Conservation (phyloP, 768 basidiomycete genomes). For the Hygrophorus russula region DNA sequence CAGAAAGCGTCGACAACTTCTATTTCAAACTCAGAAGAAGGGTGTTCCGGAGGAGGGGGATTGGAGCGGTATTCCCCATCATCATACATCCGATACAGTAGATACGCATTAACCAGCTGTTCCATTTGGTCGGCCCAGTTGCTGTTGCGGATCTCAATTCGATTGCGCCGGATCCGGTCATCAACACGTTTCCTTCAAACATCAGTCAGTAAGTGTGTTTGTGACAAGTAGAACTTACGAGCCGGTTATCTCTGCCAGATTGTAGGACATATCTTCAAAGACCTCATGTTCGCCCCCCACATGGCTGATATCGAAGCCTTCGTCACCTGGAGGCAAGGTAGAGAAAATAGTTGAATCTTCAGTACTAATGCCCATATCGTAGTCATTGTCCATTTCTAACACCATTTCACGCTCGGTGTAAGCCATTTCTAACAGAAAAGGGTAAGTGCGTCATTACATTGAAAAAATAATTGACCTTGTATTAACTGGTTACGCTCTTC, state of each 20-base stretch:
- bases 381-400: background rate
- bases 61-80: background rate
- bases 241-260: background rate
- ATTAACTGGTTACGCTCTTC: too few relatives aligned
- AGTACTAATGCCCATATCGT: background rate
- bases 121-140: background rate
- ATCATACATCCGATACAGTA: background rate
- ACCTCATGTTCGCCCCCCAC: too few relatives aligned
- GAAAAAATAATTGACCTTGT: too few relatives aligned
- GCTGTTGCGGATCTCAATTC: background rate
- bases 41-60: background rate
- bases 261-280: background rate
- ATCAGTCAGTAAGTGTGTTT: background rate
- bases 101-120: background rate
- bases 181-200: background rate
- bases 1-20: background rate
- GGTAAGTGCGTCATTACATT: too few relatives aligned
- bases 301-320: background rate
- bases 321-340: background rate
- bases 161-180: background rate
- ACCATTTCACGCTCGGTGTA: background rate
- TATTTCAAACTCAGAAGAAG: background rate
- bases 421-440: background rate
- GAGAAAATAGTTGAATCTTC: background rate
- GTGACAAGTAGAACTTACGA: background rate